Conservation (phyloP, 2,329 filamentous ascomycete species). For the Esteya vermicola region DNA sequence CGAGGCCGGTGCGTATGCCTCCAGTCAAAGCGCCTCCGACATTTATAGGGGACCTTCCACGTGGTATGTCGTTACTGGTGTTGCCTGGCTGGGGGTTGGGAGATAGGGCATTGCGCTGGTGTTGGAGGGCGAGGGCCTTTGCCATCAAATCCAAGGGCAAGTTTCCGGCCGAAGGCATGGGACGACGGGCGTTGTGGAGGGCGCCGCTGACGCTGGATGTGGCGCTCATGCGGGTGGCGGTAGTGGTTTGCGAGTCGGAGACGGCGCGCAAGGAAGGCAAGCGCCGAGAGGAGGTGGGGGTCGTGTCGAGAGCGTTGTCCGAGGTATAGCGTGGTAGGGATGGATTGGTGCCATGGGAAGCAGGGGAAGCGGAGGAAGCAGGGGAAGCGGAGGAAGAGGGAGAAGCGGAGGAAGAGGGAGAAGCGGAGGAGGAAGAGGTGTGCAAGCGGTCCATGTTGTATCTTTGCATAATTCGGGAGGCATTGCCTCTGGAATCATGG, state of each 20-base stretch:
- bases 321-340: too few species aligned
- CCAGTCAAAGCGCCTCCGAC: conserved; percentile 16
- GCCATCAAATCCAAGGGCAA: conserved; percentile 26
- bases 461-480: too few species aligned
- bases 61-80: conserved; percentile 13
- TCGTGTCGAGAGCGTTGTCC: too few species aligned
- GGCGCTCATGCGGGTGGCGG: conserved; percentile 46
- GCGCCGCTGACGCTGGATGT: conserved; percentile 77
- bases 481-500: too few species aligned
- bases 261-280: conserved; percentile 45
- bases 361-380: too few species aligned
- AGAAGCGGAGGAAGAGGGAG: too few species aligned
- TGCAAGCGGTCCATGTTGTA: too few species aligned
- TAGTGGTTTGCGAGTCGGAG: conserved; percentile 38
- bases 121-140: conserved; percentile 22
- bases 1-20: conserved; percentile 20
- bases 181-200: conserved; percentile 50
- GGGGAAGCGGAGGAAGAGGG: too few species aligned
- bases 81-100: conserved; percentile 15
- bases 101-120: conserved; percentile 19
- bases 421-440: too few species aligned
- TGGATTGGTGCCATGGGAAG: too few species aligned
- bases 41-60: conserved; percentile 6
- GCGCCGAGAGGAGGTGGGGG: too few species aligned
- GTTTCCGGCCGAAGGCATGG: conserved; percentile 24